phyloP scores from a whole-genome alignment of 805 yeast species.

The Starmerella tilneyi region DNA sequence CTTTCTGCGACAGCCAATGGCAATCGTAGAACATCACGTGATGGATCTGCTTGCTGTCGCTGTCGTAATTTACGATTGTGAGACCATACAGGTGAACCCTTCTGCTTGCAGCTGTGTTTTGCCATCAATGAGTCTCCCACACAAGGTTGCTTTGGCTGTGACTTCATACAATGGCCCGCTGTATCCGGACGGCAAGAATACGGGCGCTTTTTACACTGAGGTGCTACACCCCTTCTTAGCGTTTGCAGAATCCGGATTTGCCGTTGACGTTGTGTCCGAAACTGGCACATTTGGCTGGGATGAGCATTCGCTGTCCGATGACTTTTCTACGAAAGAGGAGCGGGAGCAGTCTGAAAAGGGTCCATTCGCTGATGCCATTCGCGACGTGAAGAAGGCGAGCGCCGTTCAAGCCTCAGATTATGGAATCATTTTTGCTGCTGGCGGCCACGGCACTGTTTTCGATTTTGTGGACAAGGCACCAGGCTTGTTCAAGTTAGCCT shows the following conservation, averaged over 20 bases:
- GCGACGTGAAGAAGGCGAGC: conserved; percentile 38
- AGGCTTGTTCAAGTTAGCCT: conserved; percentile 39
- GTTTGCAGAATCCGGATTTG: conserved; percentile 41
- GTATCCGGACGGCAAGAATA: conserved; percentile 48
- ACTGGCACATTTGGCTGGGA: conserved; percentile 50
- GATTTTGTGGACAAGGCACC: conserved; percentile 46
- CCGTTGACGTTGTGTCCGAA: conserved; percentile 50
- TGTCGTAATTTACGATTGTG: too few species aligned
- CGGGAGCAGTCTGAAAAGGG: conserved; percentile 33
- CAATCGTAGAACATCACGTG: too few species aligned
- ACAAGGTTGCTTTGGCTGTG: conserved; percentile 22
- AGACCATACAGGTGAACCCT: too few species aligned
- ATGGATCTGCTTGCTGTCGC: too few species aligned
- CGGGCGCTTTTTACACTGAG: conserved; percentile 53
- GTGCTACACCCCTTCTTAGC: conserved; percentile 49
- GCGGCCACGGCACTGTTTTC: conserved; percentile 53
- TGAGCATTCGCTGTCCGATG: conserved; percentile 40
- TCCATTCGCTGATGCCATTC: conserved; percentile 35
- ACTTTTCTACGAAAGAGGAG: conserved; percentile 40
- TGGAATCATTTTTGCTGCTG: conserved; percentile 50
- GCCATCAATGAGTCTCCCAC: conserved; percentile 16
- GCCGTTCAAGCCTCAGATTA: conserved; percentile 43
- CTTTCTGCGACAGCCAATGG: too few species aligned
- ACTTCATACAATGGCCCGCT: conserved; percentile 31
- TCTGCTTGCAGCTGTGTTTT: too few species aligned